These are phyloP conservation scores for Sugiyamaella floridensis DNA, from an alignment of 805 yeast species.

Conservation along the genomic window DNA sequence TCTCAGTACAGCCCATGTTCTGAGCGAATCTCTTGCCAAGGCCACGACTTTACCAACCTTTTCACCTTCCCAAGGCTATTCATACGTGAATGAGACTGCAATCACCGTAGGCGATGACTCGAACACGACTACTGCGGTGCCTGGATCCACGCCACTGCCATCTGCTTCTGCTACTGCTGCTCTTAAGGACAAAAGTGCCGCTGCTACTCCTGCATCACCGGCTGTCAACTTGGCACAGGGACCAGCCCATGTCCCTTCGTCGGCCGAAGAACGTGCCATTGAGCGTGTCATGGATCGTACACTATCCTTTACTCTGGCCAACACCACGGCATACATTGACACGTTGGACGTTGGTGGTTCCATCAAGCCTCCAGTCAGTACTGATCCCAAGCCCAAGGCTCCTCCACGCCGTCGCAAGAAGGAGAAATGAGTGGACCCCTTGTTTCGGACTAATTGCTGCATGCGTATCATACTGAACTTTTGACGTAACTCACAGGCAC, in stretches of 20 bases:
- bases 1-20: conserved; percentile 40
- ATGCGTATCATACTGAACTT: no score
- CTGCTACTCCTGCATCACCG: conserved; percentile 2
- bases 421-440: not conserved
- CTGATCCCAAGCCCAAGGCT: not conserved
- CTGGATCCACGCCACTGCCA: not conserved
- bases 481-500: no score
- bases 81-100: conserved; percentile 31
- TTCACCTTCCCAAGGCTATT: conserved; percentile 56
- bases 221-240: not conserved
- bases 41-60: conserved; percentile 47
- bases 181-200: conserved; percentile 5
- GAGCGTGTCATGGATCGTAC: conserved; percentile 22
- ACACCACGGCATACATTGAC: conserved; percentile 16
- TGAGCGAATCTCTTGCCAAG: conserved; percentile 42
- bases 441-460: not conserved
- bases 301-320: conserved; percentile 14
- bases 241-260: not conserved
- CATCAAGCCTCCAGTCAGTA: not conserved
- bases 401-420: not conserved
- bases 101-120: conserved; percentile 1
- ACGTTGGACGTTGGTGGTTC: conserved; percentile 3
- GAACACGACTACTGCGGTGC: not conserved
- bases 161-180: conserved; percentile 4
- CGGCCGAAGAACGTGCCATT: conserved; percentile 6